phyloP scores from a whole-genome alignment of 139 green algal genomes.

The Chlamydomonas incerta region DNA sequence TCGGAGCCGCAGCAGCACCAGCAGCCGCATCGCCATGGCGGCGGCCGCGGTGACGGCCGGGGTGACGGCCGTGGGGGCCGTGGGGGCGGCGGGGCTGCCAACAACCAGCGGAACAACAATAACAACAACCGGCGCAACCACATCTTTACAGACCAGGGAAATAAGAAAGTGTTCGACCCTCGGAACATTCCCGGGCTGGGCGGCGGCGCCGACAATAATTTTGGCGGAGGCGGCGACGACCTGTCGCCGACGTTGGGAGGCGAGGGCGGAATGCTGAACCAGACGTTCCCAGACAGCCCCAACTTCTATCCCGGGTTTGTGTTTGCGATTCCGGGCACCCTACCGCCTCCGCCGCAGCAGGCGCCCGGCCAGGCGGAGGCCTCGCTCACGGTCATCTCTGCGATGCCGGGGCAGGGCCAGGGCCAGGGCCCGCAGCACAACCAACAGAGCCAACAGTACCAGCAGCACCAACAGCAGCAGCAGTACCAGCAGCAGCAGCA shows the following conservation, averaged over 20 bases:
- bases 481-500: too few relatives aligned
- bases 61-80: too few relatives aligned
- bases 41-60: too few relatives aligned
- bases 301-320: conserved; percentile 53
- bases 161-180: conserved; percentile 46
- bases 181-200: conserved; percentile 38
- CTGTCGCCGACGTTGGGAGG: too few relatives aligned
- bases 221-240: too few relatives aligned
- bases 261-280: conserved; percentile 4
- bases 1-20: background rate
- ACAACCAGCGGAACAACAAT: background rate
- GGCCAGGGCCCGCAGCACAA: too few relatives aligned
- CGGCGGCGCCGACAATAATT: background rate
- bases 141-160: conserved; percentile 15
- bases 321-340: conserved; percentile 44
- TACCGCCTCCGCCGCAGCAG: background rate
- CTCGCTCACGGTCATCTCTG: too few relatives aligned
- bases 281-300: conserved; percentile 57
- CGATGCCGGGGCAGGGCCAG: too few relatives aligned
- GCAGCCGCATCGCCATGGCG: background rate
- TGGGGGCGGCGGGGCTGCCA: background rate
- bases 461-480: too few relatives aligned
- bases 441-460: too few relatives aligned
- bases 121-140: conserved; percentile 8
- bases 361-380: background rate